A percentile compares a stretch with the other conserved stretches of the same genome.
Conservation (phyloP, 1,284 basidiomycete genomes). For the Ganoderma resinaceum region DNA sequence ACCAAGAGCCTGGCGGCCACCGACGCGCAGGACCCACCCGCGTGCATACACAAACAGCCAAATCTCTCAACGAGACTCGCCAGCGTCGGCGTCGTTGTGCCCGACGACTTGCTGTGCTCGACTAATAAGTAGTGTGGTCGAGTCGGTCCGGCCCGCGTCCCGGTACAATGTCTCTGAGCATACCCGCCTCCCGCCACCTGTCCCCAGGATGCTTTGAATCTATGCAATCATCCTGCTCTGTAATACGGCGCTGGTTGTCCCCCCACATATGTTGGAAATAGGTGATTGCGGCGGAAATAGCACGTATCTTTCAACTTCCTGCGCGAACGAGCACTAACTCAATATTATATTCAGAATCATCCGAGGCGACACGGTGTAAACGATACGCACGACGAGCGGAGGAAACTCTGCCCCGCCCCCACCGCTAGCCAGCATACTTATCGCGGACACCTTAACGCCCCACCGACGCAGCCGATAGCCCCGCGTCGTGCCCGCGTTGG, state of each 20-base stretch:
- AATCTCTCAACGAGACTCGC: neutral
- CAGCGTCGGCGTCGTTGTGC: slow-evolving; percentile 12
- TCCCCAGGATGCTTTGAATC: neutral
- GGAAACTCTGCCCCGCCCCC: neutral
- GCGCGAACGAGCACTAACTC: neutral
- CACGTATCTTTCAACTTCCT: neutral
- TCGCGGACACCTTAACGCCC: neutral
- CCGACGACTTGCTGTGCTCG: neutral
- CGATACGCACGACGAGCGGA: neutral
- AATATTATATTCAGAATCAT: neutral
- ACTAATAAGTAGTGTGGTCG: neutral
- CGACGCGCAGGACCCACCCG: neutral
- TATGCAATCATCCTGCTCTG: neutral
- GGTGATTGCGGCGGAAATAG: neutral
- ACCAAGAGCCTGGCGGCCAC: neutral
- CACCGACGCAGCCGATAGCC: slow-evolving; percentile 7
- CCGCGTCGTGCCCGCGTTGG: neutral
- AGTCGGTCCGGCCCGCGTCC: neutral
- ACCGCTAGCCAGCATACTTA: neutral
- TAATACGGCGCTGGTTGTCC: neutral
- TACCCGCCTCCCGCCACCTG: neutral
- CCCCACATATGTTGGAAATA: neutral
- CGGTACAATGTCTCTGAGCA: neutral
- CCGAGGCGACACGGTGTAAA: neutral
- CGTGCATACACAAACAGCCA: slow-evolving; percentile 12